A percentile compares a stretch with the other conserved stretches of the same genome.
phyloP scores from a whole-genome alignment of 2,329 filamentous ascomycete species.

The Fusarium fracticaudum region DNA sequence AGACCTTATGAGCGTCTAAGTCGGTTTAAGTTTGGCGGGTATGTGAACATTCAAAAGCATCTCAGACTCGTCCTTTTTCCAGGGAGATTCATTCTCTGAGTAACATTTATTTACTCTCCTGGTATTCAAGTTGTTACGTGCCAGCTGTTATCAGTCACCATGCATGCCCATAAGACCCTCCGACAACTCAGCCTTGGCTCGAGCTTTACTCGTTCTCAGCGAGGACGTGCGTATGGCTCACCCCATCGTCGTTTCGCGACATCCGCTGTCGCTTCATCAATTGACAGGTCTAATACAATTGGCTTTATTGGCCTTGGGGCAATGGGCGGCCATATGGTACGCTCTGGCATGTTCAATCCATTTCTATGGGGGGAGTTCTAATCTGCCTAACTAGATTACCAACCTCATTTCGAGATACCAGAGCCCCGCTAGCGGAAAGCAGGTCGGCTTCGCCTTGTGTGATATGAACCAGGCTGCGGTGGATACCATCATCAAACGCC shows the following conservation, averaged over 20 bases:
- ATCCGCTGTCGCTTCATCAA: not conserved
- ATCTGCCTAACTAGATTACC: too few relatives aligned
- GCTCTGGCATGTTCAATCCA: rapidly evolving
- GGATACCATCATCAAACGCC: not conserved
- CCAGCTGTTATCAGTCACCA: not conserved
- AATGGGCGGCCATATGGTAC: not conserved
- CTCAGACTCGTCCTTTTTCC: not conserved
- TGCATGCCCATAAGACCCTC: not conserved
- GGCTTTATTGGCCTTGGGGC: not conserved
- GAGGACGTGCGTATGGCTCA: not conserved
- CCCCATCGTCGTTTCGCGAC: too few relatives aligned
- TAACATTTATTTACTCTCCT: not conserved
- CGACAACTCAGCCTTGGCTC: not conserved
- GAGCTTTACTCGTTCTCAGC: not conserved
- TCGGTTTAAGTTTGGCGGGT: rapidly evolving
- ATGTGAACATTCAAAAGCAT: not conserved
- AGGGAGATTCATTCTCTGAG: too few relatives aligned
- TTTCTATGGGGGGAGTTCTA: not conserved
- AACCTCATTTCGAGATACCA: not conserved
- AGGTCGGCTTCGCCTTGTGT: not conserved
- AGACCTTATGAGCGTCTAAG: too few relatives aligned
- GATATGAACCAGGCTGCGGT: not conserved
- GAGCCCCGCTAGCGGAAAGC: rapidly evolving
- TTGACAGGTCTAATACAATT: not conserved
- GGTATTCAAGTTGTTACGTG: too few relatives aligned